A percentile compares a stretch with the other conserved stretches of the same genome.
These are phyloP conservation scores for Phytophthora ramorum DNA, from an alignment of 352 stramenopile species.

Conservation along the genomic window DNA sequence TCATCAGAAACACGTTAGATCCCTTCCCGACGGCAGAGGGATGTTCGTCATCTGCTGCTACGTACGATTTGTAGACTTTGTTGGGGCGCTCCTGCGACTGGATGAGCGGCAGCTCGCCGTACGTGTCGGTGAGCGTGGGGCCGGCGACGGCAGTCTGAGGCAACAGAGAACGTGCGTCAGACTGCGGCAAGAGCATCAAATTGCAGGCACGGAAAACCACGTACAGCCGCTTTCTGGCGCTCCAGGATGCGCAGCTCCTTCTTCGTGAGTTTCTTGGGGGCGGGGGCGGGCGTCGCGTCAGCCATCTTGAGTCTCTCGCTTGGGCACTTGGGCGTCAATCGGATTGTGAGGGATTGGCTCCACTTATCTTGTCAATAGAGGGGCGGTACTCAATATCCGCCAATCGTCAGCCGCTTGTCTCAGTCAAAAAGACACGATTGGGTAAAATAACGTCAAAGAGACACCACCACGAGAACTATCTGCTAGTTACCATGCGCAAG, in stretches of 20 bases:
- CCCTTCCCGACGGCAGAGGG: background rate
- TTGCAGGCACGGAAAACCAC: background rate
- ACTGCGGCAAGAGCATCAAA: background rate
- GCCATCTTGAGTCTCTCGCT: slow-evolving; percentile 46
- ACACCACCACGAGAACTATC: slow-evolving; percentile 27
- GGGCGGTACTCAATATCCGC: slow-evolving; percentile 21
- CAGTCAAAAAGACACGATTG: slow-evolving; percentile 27
- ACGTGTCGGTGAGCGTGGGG: slow-evolving; percentile 85
- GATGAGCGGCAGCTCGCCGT: slow-evolving; percentile 89
- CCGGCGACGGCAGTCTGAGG: slow-evolving; percentile 44
- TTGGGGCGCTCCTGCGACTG: slow-evolving; percentile 87
- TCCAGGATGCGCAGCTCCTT: slow-evolving; percentile 91
- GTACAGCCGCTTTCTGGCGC: slow-evolving; percentile 78
- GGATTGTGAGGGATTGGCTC: slow-evolving; percentile 23
- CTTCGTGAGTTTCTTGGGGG: slow-evolving; percentile 89
- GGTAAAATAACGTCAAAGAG: slow-evolving; percentile 32
- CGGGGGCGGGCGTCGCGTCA: slow-evolving; percentile 45
- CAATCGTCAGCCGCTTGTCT: slow-evolving; percentile 21
- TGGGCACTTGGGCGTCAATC: slow-evolving; percentile 23
- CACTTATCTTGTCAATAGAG: slow-evolving; percentile 20
- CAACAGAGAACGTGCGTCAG: slow-evolving; percentile 5
- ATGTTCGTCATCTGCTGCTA: slow-evolving; percentile 40
- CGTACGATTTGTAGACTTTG: slow-evolving; percentile 72
- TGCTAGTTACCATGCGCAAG: slow-evolving; percentile 16
- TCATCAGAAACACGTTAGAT: slow-evolving; percentile 1